Evolutionary conservation across 179 eudicot species (phyloP), one percentile per base, ranked within the genome.

Genomic region (Gypsophila paniculata): DNA sequence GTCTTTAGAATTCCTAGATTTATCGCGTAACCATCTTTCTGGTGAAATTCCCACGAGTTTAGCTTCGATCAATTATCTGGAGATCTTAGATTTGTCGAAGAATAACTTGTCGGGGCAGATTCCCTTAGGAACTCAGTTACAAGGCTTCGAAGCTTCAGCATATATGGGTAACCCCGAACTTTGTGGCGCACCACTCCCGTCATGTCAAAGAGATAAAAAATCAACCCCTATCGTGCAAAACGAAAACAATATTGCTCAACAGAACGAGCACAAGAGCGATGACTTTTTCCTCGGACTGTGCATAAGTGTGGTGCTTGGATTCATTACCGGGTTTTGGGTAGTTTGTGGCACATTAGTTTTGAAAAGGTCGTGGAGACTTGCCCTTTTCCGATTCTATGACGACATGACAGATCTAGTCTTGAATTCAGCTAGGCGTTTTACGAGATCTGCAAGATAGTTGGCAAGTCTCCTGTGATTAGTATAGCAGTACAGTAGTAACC

Each of bases 111-210:
- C 65, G 0, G 75, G 78, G 58, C 38, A 9, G 21, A 79, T 79
- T 9, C 82, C 78, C 3, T 3, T 0, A 0, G 55, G 69, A 7
- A 42, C 78, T 25, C 78, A 70, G 21, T n/a, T 79, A 11, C 73
- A 71, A 44, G 38, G 75, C 5, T 65, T 79, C 26, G 25, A 71
- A 39, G 62, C 70, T 49, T 59, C 70, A 0, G 11, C 72, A 4
- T 79, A 46, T 29, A 65, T 18, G 23, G 74, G 74, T 0, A 78
- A 73, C 46, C 77, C 77, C 3, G 25, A 34, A 23, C 77, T 78
- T 42, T 78, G 77, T 23, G 82, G 81, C 10, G 36, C 60, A 23
- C 81, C 81, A 23, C 75, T 78, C 1, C 44, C 61, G 6, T 34
- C 22, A 52, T 78, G 78, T 12, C 54, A 51, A 1, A 46, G 74